Base-by-base conservation (phyloP, 371 early-diverging fungal species). In the Entomophthora muscae region DNA sequence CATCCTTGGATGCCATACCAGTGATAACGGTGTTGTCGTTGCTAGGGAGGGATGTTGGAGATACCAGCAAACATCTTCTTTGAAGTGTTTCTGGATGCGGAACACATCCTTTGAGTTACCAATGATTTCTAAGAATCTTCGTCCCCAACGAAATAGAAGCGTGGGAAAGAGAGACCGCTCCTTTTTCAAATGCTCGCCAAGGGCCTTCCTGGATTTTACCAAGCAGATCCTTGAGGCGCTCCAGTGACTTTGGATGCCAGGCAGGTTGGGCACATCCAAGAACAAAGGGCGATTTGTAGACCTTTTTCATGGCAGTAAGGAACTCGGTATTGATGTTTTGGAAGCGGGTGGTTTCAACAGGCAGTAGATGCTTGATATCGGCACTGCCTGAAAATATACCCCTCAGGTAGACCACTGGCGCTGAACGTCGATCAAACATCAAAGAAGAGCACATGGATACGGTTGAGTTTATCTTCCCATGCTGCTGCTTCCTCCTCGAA, bases 81-180 rank as follows among this genome's bases (percentile, higher is more conserved):
- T 92, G 74, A 98, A 85, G 71, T 98, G 98, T 67, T 95, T 95
- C 71, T 97, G 95, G 67, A 98, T 90, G 54, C 93, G 84, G 51
- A 84, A 70, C 33, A 96, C 82, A 69, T 98, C 98, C 75, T 94
- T 94, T 72, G 90, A 85, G 75, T 97, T 97, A 72, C 99, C 98
- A 66, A 98, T 91, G 67, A 98, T 95, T 76, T 98, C 97, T 26
- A 98, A 83, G 75, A 98, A 74, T 98, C 99, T 77, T 98, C 98
- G 68, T 98, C 99, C 71, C 98, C 99, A 54, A 98, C 95, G 83
- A 98, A 98, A 78, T 98, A 98, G 82, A 98, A 98, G 29, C 99
- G 86, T 52, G 99, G 96, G 83, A 98, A 98, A 0, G 91, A 83
- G 12, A n/a, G 91, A 80, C 65, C 99, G 86, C 70, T 98, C 95